These are phyloP conservation scores for Paracorniculantispora psalliotae DNA, from an alignment of 2,329 filamentous ascomycete genomes.

Conservation along the genomic window DNA sequence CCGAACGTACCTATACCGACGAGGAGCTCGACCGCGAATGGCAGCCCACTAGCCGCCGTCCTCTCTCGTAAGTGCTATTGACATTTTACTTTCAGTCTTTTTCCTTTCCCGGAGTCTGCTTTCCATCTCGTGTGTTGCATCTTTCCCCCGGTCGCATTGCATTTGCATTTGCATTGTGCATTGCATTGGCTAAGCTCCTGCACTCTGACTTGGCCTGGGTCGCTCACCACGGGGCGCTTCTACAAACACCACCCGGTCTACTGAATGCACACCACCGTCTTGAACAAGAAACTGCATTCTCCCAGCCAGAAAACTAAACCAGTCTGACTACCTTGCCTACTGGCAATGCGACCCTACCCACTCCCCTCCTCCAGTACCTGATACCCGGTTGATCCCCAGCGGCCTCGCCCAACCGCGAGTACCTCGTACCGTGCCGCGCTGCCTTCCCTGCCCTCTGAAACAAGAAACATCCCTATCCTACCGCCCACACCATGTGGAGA, in stretches of 20 bases:
- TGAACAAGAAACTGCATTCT: too few relatives aligned
- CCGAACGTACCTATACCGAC: constrained; percentile 41
- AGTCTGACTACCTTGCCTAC: background rate
- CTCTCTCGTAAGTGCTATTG: constrained; percentile 86
- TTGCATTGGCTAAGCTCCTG: background rate
- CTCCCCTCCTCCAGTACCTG: background rate
- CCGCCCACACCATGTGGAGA: constrained; percentile 13
- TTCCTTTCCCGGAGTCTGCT: constrained; percentile 48
- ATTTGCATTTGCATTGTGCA: background rate
- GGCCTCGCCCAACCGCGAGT: background rate
- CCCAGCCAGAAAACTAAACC: background rate
- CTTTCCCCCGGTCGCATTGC: background rate
- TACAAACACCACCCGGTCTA: too few relatives aligned
- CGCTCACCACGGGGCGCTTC: too few relatives aligned
- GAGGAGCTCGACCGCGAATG: constrained; percentile 70
- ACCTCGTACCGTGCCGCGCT: background rate
- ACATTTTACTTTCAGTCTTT: constrained; percentile 48
- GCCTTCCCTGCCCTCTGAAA: background rate
- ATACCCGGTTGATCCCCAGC: background rate
- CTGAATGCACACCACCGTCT: too few relatives aligned
- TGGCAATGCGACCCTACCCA: background rate
- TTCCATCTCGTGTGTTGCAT: background rate
- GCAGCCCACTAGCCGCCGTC: constrained; percentile 72
- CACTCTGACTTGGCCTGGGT: background rate
- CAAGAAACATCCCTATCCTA: constrained; percentile 9